Evolutionary conservation across 2,329 filamentous ascomycete species (phyloP).

Genomic region (Aureobasidium musti): DNA sequence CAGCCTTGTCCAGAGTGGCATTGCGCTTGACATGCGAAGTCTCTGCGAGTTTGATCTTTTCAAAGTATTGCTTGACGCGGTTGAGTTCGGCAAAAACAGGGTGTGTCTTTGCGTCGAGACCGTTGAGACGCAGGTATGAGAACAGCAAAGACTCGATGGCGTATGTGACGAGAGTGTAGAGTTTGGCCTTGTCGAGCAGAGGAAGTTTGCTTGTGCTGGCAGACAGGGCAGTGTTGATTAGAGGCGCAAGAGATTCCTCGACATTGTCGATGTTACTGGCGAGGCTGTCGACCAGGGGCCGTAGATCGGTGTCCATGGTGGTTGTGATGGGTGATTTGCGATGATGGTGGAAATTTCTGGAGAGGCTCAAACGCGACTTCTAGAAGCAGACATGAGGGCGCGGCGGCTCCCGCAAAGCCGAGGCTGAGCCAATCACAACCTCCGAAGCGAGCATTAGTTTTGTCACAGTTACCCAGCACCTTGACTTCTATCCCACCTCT

Average conservation of each 20-base stretch:
- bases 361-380: conserved; percentile 14
- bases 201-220: conserved; percentile 76
- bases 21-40: conserved; percentile 59
- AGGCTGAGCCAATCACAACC: conserved; percentile 25
- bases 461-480: conserved; percentile 8
- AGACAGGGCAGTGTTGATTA: conserved; percentile 65
- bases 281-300: conserved; percentile 69
- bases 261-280: conserved; percentile 73
- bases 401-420: conserved; percentile 10
- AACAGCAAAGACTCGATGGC: conserved; percentile 89
- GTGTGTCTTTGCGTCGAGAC: conserved; percentile 78
- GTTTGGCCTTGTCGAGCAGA: conserved; percentile 91
- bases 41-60: conserved; percentile 82
- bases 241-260: conserved; percentile 70
- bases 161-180: conserved; percentile 85
- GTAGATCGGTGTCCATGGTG: conserved; percentile 61
- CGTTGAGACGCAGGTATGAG: conserved; percentile 76
- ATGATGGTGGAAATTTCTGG: conserved; percentile 19
- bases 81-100: conserved; percentile 82
- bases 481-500: conserved; percentile 7
- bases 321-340: conserved; percentile 8
- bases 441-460: conserved; percentile 2
- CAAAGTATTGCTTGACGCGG: conserved; percentile 86
- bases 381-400: conserved; percentile 13
- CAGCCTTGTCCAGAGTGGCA: conserved; percentile 69